Evolutionary conservation across 306 rosid genomes (phyloP).

Genomic region (Prunus mira): DNA sequence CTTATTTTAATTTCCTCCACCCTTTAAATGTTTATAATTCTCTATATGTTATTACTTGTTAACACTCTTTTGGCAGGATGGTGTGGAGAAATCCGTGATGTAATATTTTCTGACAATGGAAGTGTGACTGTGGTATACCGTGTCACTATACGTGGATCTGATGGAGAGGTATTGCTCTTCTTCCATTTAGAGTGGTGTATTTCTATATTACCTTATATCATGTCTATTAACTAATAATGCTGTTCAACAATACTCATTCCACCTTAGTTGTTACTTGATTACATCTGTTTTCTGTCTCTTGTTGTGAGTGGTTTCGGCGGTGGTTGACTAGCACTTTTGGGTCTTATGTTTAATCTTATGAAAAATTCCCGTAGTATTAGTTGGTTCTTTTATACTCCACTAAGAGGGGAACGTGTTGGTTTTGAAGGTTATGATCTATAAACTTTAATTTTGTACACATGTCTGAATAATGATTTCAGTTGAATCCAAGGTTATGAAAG

Average conservation of each 20-base stretch:
- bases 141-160: slow-evolving; percentile 89
- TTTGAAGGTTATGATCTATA: neutral
- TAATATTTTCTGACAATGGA: slow-evolving; percentile 88
- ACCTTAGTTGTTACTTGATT: neutral
- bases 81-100: slow-evolving; percentile 99
- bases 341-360: neutral
- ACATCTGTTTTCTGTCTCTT: neutral
- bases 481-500: neutral
- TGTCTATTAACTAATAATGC: neutral
- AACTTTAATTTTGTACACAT: neutral
- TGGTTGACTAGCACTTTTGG: neutral
- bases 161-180: slow-evolving; percentile 72
- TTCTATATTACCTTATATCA: neutral
- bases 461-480: neutral
- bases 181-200: neutral
- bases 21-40: neutral
- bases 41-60: neutral
- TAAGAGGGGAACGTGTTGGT: neutral
- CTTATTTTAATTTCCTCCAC: neutral
- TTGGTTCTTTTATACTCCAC: neutral
- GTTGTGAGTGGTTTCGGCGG: neutral
- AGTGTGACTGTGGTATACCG: slow-evolving; percentile 92
- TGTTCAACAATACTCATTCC: neutral
- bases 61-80: slow-evolving; percentile 58
- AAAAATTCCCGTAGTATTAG: neutral